These are phyloP conservation scores for Pseudocercospora eumusae DNA, from an alignment of 2,329 filamentous ascomycete species.

Conservation along the genomic window DNA sequence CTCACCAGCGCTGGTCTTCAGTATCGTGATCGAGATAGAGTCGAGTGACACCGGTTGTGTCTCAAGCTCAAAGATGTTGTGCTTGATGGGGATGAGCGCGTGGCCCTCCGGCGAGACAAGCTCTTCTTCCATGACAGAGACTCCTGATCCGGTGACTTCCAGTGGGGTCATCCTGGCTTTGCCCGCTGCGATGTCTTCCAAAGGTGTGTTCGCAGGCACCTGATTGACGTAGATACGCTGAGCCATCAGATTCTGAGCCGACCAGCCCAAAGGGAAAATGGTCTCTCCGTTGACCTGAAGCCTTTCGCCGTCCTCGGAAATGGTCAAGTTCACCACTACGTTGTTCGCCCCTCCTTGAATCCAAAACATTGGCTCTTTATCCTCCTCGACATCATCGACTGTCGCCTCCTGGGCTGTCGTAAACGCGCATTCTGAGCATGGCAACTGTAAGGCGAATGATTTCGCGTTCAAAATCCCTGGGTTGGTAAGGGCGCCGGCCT, in stretches of 20 bases:
- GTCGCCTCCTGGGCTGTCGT: conserved; percentile 33
- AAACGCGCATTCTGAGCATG: conserved; percentile 59
- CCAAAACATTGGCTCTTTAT: conserved; percentile 34
- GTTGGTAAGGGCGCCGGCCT: conserved; percentile 11
- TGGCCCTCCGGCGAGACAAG: conserved; percentile 56
- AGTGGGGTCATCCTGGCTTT: conserved; percentile 41
- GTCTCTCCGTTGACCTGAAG: conserved; percentile 63
- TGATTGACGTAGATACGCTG: conserved; percentile 32
- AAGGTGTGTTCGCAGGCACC: conserved; percentile 28
- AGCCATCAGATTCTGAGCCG: conserved; percentile 17
- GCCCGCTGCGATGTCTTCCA: conserved; percentile 31
- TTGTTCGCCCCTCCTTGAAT: conserved; percentile 38
- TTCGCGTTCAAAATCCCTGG: conserved; percentile 41
- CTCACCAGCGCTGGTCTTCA: conserved; percentile 59
- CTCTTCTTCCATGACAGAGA: conserved; percentile 44
- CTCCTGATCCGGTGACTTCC: conserved; percentile 35
- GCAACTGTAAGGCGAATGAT: conserved; percentile 50
- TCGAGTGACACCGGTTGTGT: conserved; percentile 53
- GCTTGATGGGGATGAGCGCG: conserved; percentile 56
- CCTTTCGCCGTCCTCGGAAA: conserved; percentile 50
- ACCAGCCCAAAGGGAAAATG: conserved; percentile 52
- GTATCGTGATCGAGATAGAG: conserved; percentile 60
- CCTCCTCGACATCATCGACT: conserved; percentile 28
- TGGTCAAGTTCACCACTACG: conserved; percentile 53
- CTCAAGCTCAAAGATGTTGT: conserved; percentile 64